These are phyloP conservation scores for Aspergillus unguis DNA, from an alignment of 2,329 filamentous ascomycete species.

Conservation along the genomic window DNA sequence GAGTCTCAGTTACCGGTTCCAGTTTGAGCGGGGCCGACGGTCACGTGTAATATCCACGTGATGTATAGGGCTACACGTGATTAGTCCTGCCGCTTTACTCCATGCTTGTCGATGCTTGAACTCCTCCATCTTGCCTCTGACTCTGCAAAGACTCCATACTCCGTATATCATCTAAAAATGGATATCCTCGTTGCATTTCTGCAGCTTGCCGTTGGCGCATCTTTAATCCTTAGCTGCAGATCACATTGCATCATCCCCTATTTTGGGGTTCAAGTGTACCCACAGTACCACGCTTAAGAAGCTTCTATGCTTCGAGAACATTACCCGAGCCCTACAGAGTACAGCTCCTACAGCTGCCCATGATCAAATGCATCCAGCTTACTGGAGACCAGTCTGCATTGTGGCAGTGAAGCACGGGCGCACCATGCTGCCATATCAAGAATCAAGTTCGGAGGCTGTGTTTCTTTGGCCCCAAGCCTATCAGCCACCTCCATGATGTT, in stretches of 20 bases:
- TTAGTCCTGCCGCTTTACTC: too few relatives aligned
- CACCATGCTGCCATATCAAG: neutral
- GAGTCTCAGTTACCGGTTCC: neutral
- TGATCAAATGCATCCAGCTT: neutral
- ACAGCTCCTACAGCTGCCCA: neutral
- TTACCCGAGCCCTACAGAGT: neutral
- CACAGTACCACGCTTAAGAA: neutral
- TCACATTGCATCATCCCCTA: conserved; percentile 4
- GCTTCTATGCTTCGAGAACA: conserved; percentile 6
- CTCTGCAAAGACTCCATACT: too few relatives aligned
- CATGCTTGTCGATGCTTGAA: too few relatives aligned
- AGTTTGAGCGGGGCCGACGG: neutral
- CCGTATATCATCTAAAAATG: too few relatives aligned
- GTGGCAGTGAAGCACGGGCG: neutral
- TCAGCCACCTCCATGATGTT: neutral
- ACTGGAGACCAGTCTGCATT: neutral
- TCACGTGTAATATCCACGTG: neutral
- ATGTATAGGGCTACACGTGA: too few relatives aligned
- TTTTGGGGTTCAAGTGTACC: neutral
- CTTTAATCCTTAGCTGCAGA: neutral
- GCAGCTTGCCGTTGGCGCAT: neutral
- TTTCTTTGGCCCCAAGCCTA: neutral
- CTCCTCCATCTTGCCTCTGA: too few relatives aligned
- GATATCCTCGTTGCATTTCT: too few relatives aligned
- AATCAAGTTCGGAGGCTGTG: conserved; percentile 4